Evolutionary conservation across 2,329 filamentous ascomycete species (phyloP), one percentile per base, ranked within the genome.

Genomic region (Metarhizium brunneum): DNA sequence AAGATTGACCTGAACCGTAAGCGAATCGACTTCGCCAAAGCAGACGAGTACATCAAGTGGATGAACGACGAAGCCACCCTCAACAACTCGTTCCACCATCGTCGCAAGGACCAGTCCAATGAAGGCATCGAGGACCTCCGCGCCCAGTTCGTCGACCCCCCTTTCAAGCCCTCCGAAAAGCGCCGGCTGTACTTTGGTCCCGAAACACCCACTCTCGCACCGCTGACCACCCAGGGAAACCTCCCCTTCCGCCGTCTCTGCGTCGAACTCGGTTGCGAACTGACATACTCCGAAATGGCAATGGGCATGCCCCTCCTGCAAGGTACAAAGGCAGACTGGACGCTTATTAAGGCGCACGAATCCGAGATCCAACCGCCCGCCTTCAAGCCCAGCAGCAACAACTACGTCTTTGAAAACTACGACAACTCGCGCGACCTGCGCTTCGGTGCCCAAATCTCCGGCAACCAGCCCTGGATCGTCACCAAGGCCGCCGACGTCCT

Each of bases 251-350:
- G 94, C 56, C 84, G 94, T 52, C 82, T 99, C 35, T 96, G 92
- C 66, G 86, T 90, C 13, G 87, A 92, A 55, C 80, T 97, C 29
- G 94, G 94, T 40, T 92, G 91, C 32, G 88, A 96, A 67, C 79
- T 95, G 51, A 99, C 94, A 0, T 99, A 96, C 76, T 97, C 92
- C 0, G 94, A 99, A 72, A 99, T 99, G 94, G 94, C 92, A 4
- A 88, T 99, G 81, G 86, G 90, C 32, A 76, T 95, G 70, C 92
- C 92, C 10, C 74, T 99, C 47, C 80, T 99, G 6, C 91, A 96
- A 70, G 94, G 94, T 40, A 83, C 88, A 60, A 95, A 92, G 72
- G 80, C 86, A 2, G 94, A 99, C 74, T 99, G 94, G 94, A 91
- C 94, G 20, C 77, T 99, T 55, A 83, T 97, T 79, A 95, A 94